Conservation (phyloP, 768 basidiomycete genomes). For the Lactifluus hygrophoroides region DNA sequence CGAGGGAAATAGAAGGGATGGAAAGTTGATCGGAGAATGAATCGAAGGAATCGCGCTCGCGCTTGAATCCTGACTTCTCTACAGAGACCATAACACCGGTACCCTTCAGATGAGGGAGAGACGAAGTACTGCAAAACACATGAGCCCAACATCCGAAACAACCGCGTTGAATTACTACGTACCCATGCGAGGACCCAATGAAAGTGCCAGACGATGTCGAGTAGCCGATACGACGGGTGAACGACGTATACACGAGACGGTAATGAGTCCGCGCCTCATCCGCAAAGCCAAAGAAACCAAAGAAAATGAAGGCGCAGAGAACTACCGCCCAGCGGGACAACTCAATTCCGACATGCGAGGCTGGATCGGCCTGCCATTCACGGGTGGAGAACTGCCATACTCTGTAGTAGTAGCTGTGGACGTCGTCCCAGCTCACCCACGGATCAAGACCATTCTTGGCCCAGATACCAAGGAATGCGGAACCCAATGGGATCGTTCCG, state of each 20-base stretch:
- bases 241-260: conserved; percentile 21
- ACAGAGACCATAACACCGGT: conserved; percentile 8
- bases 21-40: conserved; percentile 13
- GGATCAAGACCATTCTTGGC: conserved; percentile 24
- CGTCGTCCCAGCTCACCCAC: conserved; percentile 41
- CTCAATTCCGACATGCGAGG: conserved; percentile 24
- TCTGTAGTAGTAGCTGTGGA: conserved; percentile 40
- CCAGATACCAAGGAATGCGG: conserved; percentile 24
- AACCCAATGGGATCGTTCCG: conserved; percentile 28
- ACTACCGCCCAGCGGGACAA: conserved; percentile 34
- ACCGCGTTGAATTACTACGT: neutral
- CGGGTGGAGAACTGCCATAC: conserved; percentile 31
- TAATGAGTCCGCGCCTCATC: conserved; percentile 39
- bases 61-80: neutral
- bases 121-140: neutral
- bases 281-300: conserved; percentile 48
- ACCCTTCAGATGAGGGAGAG: conserved; percentile 2
- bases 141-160: neutral
- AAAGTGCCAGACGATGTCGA: conserved; percentile 7
- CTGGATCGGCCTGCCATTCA: conserved; percentile 29
- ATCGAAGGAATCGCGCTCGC: conserved; percentile 5
- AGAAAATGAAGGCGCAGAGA: conserved; percentile 35
- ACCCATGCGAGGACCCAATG: conserved; percentile 5
- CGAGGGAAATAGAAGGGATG: conserved; percentile 13
- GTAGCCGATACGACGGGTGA: conserved; percentile 25